Base-by-base conservation (phyloP, 306 rosid genomes). In the Trifolium dubium region DNA sequence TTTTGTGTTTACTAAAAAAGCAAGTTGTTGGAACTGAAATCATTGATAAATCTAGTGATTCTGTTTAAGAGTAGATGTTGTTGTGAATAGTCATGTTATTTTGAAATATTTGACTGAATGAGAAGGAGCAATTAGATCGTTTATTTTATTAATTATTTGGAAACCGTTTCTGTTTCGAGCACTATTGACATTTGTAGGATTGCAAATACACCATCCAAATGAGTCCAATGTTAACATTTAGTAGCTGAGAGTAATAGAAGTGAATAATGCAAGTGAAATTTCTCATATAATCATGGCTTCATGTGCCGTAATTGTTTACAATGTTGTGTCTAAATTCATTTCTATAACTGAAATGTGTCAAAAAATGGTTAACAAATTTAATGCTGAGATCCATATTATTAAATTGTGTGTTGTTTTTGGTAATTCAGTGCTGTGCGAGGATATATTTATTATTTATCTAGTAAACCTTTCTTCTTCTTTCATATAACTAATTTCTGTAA, bases 21-120 rank as follows among this genome's bases (percentile, higher is more conserved):
- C 11, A 53, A 63, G 80, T 59, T 80, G 61, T 75, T 73, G 68
- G 64, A 67, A 46, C 51, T 17, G 80, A 41, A 10, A 23, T 77
- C 31, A 43, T 75, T 63, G 58, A 28, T 35, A 11, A 37, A 8
- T 9, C 9, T 37, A 4, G 14, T 44, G 50, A 12, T 3, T 11
- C 15, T 44, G 5, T 12, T 44, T 44, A 44, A n/a, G 4, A 10
- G n/a, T 43, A 12, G n/a, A 43, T 10, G 3, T 11, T 43, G n/a
- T 43, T 43, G 11, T 3, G 49, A 43, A 10, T 43, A 43, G 13
- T 10, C 11, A 11, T 43, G 14, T 3, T 43, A 10, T 10, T 10
- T 11, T 23, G 23, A 43, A 3, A 44, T 44, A 3, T 44, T 44
- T 44, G 4, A 44, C 50, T 4, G 50, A 44, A 44, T 44, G 6